Evolutionary conservation across 345 rosid genomes (phyloP).

Genomic region (Eucalyptus curtisii): DNA sequence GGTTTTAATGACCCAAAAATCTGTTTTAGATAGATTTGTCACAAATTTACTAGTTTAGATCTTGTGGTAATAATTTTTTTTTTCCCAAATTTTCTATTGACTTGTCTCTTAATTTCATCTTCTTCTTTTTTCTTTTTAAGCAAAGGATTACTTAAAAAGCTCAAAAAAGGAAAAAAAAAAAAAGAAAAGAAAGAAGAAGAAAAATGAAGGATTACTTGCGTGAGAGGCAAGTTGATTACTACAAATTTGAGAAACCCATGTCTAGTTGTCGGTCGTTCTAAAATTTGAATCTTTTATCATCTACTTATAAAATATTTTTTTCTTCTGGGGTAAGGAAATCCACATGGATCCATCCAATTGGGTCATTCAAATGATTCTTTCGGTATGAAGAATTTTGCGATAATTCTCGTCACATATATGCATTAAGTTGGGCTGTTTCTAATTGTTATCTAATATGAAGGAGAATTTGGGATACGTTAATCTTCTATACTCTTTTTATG

Average conservation of each 20-base stretch:
- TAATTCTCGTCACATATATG: not conserved
- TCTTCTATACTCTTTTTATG: not conserved
- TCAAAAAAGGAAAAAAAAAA: too few relatives aligned
- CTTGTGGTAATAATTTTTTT: not conserved
- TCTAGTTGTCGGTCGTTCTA: not conserved
- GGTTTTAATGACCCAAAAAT: too few relatives aligned
- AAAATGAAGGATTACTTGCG: not conserved
- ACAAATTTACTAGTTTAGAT: too few relatives aligned
- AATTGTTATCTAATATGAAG: not conserved
- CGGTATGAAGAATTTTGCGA: not conserved
- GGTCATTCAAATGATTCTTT: not conserved
- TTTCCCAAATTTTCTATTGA: rapidly evolving
- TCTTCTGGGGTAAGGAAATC: not conserved
- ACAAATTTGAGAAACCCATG: not conserved
- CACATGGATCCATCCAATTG: not conserved
- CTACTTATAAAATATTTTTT: not conserved
- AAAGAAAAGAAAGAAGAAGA: too few relatives aligned
- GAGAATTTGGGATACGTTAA: not conserved
- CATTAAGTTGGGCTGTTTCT: not conserved
- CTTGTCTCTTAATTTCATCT: not conserved
- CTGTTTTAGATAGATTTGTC: too few relatives aligned
- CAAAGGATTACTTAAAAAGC: too few relatives aligned
- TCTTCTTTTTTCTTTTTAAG: not conserved
- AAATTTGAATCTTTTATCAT: not conserved
- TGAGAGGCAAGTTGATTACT: not conserved